phyloP scores from a whole-genome alignment of 2,329 filamentous ascomycete species.

The Magnaporthiopsis incrustans region DNA sequence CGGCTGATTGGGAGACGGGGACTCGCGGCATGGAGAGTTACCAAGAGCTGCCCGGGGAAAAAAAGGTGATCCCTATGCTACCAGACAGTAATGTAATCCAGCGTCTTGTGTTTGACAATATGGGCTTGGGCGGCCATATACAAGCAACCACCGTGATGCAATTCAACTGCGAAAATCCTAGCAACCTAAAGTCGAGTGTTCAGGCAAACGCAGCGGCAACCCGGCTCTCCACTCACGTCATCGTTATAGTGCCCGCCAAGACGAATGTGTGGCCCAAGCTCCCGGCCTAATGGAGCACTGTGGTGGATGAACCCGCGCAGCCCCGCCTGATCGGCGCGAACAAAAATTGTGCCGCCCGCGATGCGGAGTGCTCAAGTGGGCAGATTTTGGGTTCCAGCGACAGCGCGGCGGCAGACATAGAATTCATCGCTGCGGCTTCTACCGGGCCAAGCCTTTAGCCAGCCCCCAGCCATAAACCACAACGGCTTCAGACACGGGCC shows the following conservation, averaged over 20 bases:
- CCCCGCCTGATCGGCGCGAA: background rate
- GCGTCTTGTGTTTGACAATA: background rate
- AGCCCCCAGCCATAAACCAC: background rate
- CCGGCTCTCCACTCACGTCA: background rate
- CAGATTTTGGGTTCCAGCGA: background rate
- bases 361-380: background rate
- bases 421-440: background rate
- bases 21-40: constrained; percentile 55
- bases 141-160: no score
- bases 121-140: background rate
- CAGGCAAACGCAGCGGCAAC: no score
- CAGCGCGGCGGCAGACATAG: background rate
- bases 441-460: background rate
- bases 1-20: constrained; percentile 59
- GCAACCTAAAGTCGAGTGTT: no score
- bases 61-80: background rate
- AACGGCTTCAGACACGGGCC: background rate
- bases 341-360: background rate
- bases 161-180: no score
- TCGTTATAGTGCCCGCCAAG: background rate
- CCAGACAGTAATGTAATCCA: background rate
- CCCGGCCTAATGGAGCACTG: background rate
- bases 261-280: background rate
- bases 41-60: constrained; percentile 43
- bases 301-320: no score